Conservation (phyloP, 23 red algal species). For the Cyanidioschyzon merolae region DNA sequence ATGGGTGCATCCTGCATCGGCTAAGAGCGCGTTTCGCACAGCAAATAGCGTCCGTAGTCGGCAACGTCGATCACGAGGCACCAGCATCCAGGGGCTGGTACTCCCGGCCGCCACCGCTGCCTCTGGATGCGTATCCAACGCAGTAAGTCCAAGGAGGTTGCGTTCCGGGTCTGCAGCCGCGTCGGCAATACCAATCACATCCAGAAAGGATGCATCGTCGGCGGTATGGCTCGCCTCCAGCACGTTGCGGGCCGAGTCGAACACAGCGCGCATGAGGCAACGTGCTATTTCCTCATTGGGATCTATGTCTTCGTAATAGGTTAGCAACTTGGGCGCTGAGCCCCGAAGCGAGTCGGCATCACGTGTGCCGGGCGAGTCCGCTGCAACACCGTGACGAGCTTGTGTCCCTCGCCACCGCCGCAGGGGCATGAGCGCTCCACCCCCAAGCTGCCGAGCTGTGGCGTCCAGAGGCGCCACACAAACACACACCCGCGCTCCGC, state of each 20-base stretch:
- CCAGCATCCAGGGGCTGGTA: background rate
- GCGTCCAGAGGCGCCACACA: background rate
- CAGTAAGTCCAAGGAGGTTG: background rate
- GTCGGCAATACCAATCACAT: background rate
- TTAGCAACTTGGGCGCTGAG: background rate
- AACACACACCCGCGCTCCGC: background rate
- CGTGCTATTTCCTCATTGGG: background rate
- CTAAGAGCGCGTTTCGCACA: background rate
- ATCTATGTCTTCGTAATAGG: background rate
- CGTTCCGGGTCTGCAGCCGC: background rate
- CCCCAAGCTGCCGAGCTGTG: background rate
- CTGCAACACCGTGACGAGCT: background rate
- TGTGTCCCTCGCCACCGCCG: background rate
- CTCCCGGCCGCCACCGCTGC: background rate
- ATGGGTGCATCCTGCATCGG: background rate
- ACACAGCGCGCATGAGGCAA: background rate
- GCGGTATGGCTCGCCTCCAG: background rate
- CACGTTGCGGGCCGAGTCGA: background rate
- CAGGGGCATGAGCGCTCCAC: background rate
- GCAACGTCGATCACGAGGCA: background rate
- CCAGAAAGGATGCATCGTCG: background rate
- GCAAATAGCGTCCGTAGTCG: background rate
- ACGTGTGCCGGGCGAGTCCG: background rate
- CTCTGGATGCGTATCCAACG: background rate
- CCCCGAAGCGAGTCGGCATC: background rate